Base-by-base conservation (phyloP, 2,329 filamentous ascomycete species). In the Pseudogymnoascus pannorum region DNA sequence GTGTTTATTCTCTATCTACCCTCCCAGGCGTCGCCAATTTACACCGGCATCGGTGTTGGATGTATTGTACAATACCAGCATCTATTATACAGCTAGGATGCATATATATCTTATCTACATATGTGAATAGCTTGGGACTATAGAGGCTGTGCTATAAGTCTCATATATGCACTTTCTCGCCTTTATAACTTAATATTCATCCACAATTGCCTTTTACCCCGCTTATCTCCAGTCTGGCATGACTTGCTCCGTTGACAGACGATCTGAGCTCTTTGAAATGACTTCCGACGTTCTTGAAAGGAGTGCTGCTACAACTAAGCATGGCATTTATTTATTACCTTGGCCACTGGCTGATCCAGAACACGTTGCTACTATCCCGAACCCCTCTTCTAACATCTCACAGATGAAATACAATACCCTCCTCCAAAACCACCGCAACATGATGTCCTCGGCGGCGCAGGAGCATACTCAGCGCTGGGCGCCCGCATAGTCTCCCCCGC, bases 381-480 rank as follows among this genome's bases (percentile, higher is more conserved):
- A 5, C 48, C 38, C 12, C 1, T 48, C 18, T 59, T 69, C 69
- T 66, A 65, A 65, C 65, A 62, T 59, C 14, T 59, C 61, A 58
- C 76, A 93, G 92, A 97, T 78, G 91, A 97, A 64, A 97, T 97
- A 69, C 89, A 97, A 68, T 96, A 91, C 70, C 79, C 84, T 31
- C 86, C 87, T 2, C 85, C 88, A 42, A 86, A 77, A 61, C 82
- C 87, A 4, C 80, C 87, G 11, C 87, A 88, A 38, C 84, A 82
- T 68, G 82, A 93, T 70, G 82, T 97, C 18, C 79, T 94, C n/a
- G 94, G 94, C 59, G 94, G 94, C 22, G 94, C 89, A 26, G 94
- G 92, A 24, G 84, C 92, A 2, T 97, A 90, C 73, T 87, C 89
- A 7, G 91, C 92, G 6, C 78, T 97, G 5, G 94, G 94, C 18